These are phyloP conservation scores for Metschnikowia hibisci DNA, from an alignment of 805 yeast genomes.

Conservation along the genomic window DNA sequence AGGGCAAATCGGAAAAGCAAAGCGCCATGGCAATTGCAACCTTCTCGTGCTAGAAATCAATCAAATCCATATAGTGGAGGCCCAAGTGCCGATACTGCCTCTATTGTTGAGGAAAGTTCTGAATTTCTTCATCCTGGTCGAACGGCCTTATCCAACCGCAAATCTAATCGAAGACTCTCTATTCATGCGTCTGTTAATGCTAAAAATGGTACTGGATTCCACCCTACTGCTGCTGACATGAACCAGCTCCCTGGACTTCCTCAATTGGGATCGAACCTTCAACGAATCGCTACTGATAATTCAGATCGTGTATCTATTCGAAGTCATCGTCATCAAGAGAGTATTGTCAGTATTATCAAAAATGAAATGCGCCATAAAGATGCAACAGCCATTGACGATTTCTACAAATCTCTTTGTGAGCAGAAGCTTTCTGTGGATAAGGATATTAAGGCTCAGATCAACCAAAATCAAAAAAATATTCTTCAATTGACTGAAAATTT, in stretches of 20 bases:
- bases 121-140: conserved; percentile 9
- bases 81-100: conserved; percentile 1
- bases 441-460: conserved; percentile 56
- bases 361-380: conserved; percentile 56
- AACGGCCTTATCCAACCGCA: conserved; percentile 11
- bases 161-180: conserved; percentile 17
- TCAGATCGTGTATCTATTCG: conserved; percentile 13
- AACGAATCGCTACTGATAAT: conserved; percentile 13
- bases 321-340: conserved; percentile 12
- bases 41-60: conserved; percentile 4
- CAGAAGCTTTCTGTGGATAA: conserved; percentile 48
- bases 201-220: conserved; percentile 7
- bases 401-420: conserved; percentile 50
- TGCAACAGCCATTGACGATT: conserved; percentile 68
- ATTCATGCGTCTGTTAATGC: conserved; percentile 18
- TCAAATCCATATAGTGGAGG: conserved; percentile 13
- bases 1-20: conserved; percentile 38
- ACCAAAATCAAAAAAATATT: conserved; percentile 60
- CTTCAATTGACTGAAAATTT: conserved; percentile 58
- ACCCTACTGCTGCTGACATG: conserved; percentile 7
- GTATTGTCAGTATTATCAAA: conserved; percentile 18
- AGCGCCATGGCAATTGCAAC: conserved; percentile 39
- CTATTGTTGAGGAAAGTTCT: background rate
- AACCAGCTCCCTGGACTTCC: conserved; percentile 16
- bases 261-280: conserved; percentile 20